These are phyloP conservation scores for Brassica juncea DNA, from an alignment of 345 rosid genomes.

Conservation along the genomic window DNA sequence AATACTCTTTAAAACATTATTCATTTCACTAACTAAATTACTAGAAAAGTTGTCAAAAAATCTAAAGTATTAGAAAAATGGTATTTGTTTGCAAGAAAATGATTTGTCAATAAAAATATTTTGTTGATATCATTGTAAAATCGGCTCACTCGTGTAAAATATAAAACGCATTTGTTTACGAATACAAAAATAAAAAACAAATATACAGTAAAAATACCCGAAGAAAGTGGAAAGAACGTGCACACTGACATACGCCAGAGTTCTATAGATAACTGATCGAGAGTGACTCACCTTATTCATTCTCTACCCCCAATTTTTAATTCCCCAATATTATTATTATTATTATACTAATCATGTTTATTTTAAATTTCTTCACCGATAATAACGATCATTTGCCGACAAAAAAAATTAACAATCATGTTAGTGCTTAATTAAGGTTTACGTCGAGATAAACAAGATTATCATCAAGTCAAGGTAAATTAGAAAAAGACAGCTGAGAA, in stretches of 20 bases:
- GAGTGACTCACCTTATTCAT: conserved; percentile 1
- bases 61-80: too few relatives aligned
- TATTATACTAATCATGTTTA: not conserved
- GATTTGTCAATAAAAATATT: not conserved
- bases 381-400: not conserved
- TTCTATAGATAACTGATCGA: conserved; percentile 4
- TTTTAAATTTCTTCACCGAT: not conserved
- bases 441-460: conserved; percentile 8
- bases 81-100: too few relatives aligned
- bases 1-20: too few relatives aligned
- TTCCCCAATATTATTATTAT: too few relatives aligned
- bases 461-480: conserved; percentile 12
- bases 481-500: not conserved
- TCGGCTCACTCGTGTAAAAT: not conserved
- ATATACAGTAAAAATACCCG: not conserved
- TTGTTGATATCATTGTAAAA: not conserved
- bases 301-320: not conserved
- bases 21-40: too few relatives aligned
- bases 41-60: too few relatives aligned
- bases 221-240: conserved; percentile 28
- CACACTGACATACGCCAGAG: conserved; percentile 9
- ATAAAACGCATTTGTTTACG: not conserved
- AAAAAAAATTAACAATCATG: not conserved
- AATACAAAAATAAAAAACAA: not conserved
- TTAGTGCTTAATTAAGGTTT: not conserved